Evolutionary conservation across 345 rosid genomes (phyloP).

Genomic region (Pistacia vera): DNA sequence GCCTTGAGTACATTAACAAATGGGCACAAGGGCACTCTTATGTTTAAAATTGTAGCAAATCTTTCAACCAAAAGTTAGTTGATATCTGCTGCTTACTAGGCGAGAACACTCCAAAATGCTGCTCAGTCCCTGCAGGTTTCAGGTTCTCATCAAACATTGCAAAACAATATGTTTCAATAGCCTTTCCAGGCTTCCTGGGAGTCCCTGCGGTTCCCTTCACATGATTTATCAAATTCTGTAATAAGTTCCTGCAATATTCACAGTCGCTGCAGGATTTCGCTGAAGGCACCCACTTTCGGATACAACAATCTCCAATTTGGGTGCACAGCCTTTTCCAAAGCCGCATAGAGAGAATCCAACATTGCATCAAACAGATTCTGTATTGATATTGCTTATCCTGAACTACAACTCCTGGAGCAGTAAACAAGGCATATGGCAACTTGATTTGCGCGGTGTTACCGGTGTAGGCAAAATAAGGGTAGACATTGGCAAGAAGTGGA

Average conservation of each 20-base stretch:
- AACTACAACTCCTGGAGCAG: too few relatives aligned
- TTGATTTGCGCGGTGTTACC: too few relatives aligned
- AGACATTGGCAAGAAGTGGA: too few relatives aligned
- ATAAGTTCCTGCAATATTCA: conserved; percentile 31
- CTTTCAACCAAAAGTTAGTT: too few relatives aligned
- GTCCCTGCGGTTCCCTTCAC: conserved; percentile 29
- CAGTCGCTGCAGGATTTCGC: conserved; percentile 4
- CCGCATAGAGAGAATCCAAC: conserved; percentile 31
- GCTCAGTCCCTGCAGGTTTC: neutral
- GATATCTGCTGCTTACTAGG: neutral
- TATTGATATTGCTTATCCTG: conserved; percentile 3
- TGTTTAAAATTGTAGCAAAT: too few relatives aligned
- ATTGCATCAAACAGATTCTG: conserved; percentile 31
- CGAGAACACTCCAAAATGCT: neutral
- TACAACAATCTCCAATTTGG: conserved; percentile 21
- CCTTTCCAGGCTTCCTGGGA: conserved; percentile 30
- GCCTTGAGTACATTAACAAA: too few relatives aligned
- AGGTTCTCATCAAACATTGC: conserved; percentile 45
- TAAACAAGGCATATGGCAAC: too few relatives aligned
- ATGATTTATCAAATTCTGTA: conserved; percentile 29
- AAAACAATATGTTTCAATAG: conserved; percentile 18
- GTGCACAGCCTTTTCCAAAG: conserved; percentile 33
- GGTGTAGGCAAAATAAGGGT: too few relatives aligned
- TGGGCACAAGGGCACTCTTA: too few relatives aligned
- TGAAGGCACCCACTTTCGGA: conserved; percentile 29